Evolutionary conservation across 441 rosid species (phyloP).

Genomic region (Pelargonium fulgidum): DNA sequence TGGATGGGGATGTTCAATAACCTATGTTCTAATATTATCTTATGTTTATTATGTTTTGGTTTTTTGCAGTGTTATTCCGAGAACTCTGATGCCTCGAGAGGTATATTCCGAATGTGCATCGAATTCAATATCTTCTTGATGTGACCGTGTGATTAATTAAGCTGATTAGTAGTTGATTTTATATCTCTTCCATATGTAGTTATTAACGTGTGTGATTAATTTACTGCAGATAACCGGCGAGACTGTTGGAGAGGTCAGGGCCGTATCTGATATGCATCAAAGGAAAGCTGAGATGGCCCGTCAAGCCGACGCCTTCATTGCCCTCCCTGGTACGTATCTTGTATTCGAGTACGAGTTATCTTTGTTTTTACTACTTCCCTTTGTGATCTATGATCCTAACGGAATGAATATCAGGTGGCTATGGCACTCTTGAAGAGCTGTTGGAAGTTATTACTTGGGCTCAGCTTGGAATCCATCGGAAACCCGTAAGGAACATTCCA

Average conservation of each 20-base stretch:
- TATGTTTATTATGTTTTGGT: background rate
- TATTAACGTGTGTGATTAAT: too few species aligned
- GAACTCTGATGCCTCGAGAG: background rate
- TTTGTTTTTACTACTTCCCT: background rate
- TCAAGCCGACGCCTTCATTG: slow-evolving; percentile 63
- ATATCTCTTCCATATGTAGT: background rate
- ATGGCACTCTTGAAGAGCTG: slow-evolving; percentile 67
- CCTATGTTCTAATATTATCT: too few species aligned
- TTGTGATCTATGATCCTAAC: background rate
- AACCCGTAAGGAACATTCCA: slow-evolving; percentile 42
- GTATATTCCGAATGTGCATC: background rate
- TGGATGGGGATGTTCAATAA: too few species aligned
- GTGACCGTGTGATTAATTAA: background rate
- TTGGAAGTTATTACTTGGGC: slow-evolving; percentile 77
- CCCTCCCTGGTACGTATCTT: slow-evolving; percentile 53
- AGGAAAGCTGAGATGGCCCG: slow-evolving; percentile 75
- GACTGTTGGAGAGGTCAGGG: slow-evolving; percentile 52
- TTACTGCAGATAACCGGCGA: slow-evolving; percentile 48
- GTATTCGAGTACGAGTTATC: background rate
- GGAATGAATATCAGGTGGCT: slow-evolving; percentile 43
- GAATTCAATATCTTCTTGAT: background rate
- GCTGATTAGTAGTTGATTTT: background rate
- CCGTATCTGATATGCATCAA: slow-evolving; percentile 70
- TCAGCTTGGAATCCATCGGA: slow-evolving; percentile 64
- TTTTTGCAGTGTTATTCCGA: background rate